Base-by-base conservation (phyloP, 352 stramenopile species). In the Globisporangium megalacanthum region DNA sequence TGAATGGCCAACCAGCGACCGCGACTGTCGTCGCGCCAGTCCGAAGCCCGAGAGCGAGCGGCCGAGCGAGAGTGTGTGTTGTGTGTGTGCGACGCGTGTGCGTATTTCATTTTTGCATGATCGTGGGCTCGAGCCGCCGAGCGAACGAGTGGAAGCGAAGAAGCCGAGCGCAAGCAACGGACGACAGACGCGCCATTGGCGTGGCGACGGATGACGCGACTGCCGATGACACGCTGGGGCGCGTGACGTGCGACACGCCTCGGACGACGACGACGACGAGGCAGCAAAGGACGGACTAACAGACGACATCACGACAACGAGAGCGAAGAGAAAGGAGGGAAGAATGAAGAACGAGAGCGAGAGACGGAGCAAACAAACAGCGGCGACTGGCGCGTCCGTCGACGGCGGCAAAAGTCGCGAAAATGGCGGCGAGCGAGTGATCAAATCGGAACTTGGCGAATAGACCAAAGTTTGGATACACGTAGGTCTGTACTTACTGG, bases 101-200 rank as follows among this genome's bases (percentile, higher is more conserved):
- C 46, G 46, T 51, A 20, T 51, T 36, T 51, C 46, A 36, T 51
- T 54, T 54, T 54, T 47, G 41, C 41, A 47, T 47, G 41, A 2
- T n/a, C 41, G 41, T n/a, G 39, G n/a, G 14, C 41, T 47, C 41
- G 41, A 47, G 41, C 8, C 15, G 41, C 41, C 15, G 20, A 47
- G 41, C 41, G 17, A 47, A n/a, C 17, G 41, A 22, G 14, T 6
- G 20, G 17, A 47, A 44, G 17, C 41, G 14, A n/a, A 14, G 41
- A 47, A 47, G 41, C 1, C 14, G 41, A 29, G 25, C 25, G 25
- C 25, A 29, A 29, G 25, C 25, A 29, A 29, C 25, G 25, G 25
- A 4, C 25, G 25, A 29, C 25, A 29, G 25, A 4, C 25, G 25
- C 4, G 25, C 4, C 25, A 29, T 29, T 29, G 25, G 25, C 25